These are phyloP conservation scores for Lentinula boryana DNA, from an alignment of 768 basidiomycete genomes.

Conservation along the genomic window DNA sequence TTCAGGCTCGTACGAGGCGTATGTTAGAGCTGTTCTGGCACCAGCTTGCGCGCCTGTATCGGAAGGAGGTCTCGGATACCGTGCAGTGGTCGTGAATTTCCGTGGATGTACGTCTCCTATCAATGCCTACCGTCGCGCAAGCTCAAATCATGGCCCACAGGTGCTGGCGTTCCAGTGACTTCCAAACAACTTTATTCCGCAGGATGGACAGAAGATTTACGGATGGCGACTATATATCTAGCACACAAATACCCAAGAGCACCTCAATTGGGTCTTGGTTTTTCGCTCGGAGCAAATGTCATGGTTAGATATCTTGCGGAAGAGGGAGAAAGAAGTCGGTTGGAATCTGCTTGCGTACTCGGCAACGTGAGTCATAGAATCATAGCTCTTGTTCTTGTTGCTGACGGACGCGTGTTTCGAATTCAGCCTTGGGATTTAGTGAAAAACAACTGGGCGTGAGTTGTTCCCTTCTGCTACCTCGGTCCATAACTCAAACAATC, in stretches of 20 bases:
- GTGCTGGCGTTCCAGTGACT: conserved; percentile 72
- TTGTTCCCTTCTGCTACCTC: conserved; percentile 14
- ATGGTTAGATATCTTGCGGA: conserved; percentile 86
- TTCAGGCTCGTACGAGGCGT: conserved; percentile 82
- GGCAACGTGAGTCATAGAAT: conserved; percentile 56
- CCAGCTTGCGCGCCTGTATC: conserved; percentile 64
- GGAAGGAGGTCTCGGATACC: conserved; percentile 85
- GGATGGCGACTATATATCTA: conserved; percentile 75
- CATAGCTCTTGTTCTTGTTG: background rate
- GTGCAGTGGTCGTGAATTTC: conserved; percentile 89
- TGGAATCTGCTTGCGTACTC: conserved; percentile 62
- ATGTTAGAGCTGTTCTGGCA: conserved; percentile 77
- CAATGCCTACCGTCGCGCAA: background rate
- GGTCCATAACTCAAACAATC: background rate
- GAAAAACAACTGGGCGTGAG: conserved; percentile 40
- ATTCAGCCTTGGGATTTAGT: conserved; percentile 49
- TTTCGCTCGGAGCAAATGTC: conserved; percentile 91
- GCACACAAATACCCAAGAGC: conserved; percentile 68
- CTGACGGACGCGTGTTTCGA: background rate
- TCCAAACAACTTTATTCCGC: conserved; percentile 72
- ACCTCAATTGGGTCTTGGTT: conserved; percentile 81
- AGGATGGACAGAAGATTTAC: conserved; percentile 85
- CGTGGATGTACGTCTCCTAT: conserved; percentile 67
- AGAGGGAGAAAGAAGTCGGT: conserved; percentile 59
- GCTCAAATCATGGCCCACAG: conserved; percentile 27